Base-by-base conservation (phyloP, 306 rosid species). In the Cucurbita argyrosperma region DNA sequence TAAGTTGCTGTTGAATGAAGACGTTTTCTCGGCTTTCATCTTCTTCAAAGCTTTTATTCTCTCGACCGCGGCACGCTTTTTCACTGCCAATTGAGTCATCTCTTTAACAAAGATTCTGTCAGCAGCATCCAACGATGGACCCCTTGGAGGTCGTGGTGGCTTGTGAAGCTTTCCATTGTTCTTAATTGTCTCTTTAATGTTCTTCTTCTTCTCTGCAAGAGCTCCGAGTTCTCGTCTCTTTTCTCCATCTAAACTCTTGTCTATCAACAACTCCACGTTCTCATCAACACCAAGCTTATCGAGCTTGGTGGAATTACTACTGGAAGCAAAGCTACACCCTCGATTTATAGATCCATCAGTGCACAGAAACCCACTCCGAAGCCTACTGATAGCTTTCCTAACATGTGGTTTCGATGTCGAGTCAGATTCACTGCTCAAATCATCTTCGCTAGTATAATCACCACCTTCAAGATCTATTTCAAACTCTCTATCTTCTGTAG, bases 101-200 rank as follows among this genome's bases (percentile, higher is more conserved):
- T 87, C 90, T 82, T 79, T 84, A 60, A 91, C 88, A 74, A 80
- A 81, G 82, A 79, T 85, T 75, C 78, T 79, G 79, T 91, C 92
- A 76, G 85, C 90, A 12, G 88, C 89, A 83, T 87, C 88, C 62
- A 91, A 59, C 23, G 79, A 83, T 18, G 97, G 92, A 54, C 89
- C 96, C 62, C 65, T 83, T 1, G 96, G 96, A 74, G 97, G 96
- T 63, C 86, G 77, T 10, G 96, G 97, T 10, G 95, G 95, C 72
- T 81, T 90, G 63, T 82, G 63, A 77, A 91, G 80, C 88, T 84
- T 90, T 75, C 77, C 79, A 3, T 38, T 56, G 46, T 69, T 79
- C 73, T 59, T 87, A 49, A 6, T 67, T 73, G 73, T 83, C 65
- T 77, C 78, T 51, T 76, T 87, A 38, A 10, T 60, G 40, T 46